Conservation (phyloP, 495 filamentous ascomycete species). For the Paragyromitra xinjiangensis region DNA sequence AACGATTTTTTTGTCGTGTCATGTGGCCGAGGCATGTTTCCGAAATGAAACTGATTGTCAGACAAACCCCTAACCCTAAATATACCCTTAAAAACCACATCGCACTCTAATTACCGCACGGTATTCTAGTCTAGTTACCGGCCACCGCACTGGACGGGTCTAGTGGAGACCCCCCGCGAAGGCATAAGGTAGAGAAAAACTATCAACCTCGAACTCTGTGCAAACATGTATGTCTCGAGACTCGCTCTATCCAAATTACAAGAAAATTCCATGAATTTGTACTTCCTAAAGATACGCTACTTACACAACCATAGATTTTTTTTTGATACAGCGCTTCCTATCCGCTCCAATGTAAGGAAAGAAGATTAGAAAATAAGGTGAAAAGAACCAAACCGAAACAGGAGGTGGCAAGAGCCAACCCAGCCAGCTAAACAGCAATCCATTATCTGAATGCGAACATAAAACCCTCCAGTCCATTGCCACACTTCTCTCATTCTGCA, state of each 20-base stretch:
- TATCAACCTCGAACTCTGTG: not conserved
- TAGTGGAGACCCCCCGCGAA: too few relatives aligned
- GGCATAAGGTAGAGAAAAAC: not conserved
- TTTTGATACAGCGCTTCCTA: constrained; percentile 22
- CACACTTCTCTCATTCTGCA: constrained; percentile 17
- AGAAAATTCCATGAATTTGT: constrained; percentile 30
- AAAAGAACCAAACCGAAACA: constrained; percentile 16
- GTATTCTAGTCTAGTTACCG: too few relatives aligned
- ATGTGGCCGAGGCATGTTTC: not conserved
- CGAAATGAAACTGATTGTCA: not conserved
- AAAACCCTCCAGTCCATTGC: constrained; percentile 2
- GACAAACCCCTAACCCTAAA: not conserved
- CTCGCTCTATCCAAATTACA: not conserved
- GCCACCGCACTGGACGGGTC: too few relatives aligned
- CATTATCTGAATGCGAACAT: constrained; percentile 22
- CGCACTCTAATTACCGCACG: not conserved
- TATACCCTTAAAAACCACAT: not conserved
- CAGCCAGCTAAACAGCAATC: not conserved
- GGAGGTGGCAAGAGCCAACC: constrained; percentile 8
- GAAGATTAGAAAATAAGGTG: not conserved
- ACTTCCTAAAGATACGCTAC: constrained; percentile 36
- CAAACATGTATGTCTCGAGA: not conserved
- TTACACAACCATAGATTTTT: constrained; percentile 26
- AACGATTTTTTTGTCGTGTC: not conserved
- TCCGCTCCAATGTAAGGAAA: constrained; percentile 20